These are phyloP conservation scores for Penicillium sp. DNA, from an alignment of 2,329 filamentous ascomycete genomes.

Conservation along the genomic window DNA sequence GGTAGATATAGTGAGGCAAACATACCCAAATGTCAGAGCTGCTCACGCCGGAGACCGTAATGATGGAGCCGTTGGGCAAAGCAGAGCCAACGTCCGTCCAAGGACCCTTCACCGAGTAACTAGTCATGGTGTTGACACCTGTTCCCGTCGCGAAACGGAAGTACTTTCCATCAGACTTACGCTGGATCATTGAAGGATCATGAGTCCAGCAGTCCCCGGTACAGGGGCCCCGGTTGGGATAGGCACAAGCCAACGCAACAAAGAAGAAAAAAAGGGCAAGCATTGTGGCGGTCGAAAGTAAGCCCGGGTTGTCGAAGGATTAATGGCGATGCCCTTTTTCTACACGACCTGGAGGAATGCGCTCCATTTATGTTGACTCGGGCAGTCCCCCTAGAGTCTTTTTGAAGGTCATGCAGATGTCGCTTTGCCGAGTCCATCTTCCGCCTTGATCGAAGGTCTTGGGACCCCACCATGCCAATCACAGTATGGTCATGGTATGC, in stretches of 20 bases:
- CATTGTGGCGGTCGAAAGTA: conserved; percentile 14
- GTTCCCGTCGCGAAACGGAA: conserved; percentile 54
- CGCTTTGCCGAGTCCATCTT: conserved; percentile 9
- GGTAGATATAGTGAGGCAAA: not conserved
- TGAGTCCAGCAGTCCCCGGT: conserved; percentile 41
- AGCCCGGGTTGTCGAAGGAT: not conserved
- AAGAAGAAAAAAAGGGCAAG: conserved; percentile 24
- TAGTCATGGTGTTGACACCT: conserved; percentile 50
- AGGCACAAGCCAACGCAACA: conserved; percentile 26
- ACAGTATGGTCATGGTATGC: conserved; percentile 7
- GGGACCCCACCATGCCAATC: conserved; percentile 20
- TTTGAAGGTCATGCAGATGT: conserved; percentile 16
- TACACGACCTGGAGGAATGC: not conserved
- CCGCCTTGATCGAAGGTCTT: conserved; percentile 15
- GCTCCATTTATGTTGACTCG: conserved; percentile 17
- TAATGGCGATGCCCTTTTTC: not conserved
- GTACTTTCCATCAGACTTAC: conserved; percentile 51
- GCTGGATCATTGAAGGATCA: conserved; percentile 51
- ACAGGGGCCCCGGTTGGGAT: conserved; percentile 31
- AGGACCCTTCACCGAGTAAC: conserved; percentile 47
- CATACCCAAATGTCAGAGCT: conserved; percentile 50
- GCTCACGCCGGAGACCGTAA: conserved; percentile 40
- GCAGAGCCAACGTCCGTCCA: conserved; percentile 51
- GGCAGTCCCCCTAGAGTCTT: not conserved
- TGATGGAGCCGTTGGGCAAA: conserved; percentile 45